These are phyloP conservation scores for Vanderwaltozyma verrucispora DNA, from an alignment of 805 yeast genomes.

Conservation along the genomic window DNA sequence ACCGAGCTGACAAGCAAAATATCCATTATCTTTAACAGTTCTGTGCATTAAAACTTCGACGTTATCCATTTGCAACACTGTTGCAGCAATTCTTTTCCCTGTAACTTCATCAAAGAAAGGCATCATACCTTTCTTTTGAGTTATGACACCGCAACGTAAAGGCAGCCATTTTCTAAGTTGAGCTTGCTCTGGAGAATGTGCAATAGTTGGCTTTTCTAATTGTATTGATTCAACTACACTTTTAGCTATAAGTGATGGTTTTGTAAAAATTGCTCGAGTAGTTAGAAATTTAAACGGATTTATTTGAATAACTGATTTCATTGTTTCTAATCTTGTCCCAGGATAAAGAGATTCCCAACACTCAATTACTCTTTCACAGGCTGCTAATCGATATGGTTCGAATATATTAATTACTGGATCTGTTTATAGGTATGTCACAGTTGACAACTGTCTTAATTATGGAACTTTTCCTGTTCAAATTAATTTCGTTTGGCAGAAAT, in stretches of 20 bases:
- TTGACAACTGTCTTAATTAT: too few relatives aligned
- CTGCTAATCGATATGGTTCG: too few relatives aligned
- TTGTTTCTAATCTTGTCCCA: too few relatives aligned
- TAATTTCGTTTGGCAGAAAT: too few relatives aligned
- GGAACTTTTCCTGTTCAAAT: too few relatives aligned
- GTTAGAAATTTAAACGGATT: not conserved
- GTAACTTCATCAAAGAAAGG: constrained; percentile 58
- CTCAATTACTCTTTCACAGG: too few relatives aligned
- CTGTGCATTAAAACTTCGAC: constrained; percentile 76
- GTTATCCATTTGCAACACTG: constrained; percentile 77
- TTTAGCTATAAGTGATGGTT: constrained; percentile 29
- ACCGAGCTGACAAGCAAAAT: constrained; percentile 80
- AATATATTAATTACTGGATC: too few relatives aligned
- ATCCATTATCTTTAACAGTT: constrained; percentile 65
- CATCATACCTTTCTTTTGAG: constrained; percentile 84
- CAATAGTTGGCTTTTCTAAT: constrained; percentile 37
- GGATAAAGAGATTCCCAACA: too few relatives aligned
- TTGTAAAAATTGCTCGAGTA: constrained; percentile 9
- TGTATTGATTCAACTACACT: constrained; percentile 22
- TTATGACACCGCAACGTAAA: constrained; percentile 73
- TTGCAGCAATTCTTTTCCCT: constrained; percentile 70
- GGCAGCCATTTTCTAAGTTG: constrained; percentile 65
- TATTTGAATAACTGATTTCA: too few relatives aligned
- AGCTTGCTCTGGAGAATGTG: constrained; percentile 59
- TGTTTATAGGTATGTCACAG: too few relatives aligned